phyloP scores from a whole-genome alignment of 1,284 basidiomycete species.

The Rhodotorula sp. region DNA sequence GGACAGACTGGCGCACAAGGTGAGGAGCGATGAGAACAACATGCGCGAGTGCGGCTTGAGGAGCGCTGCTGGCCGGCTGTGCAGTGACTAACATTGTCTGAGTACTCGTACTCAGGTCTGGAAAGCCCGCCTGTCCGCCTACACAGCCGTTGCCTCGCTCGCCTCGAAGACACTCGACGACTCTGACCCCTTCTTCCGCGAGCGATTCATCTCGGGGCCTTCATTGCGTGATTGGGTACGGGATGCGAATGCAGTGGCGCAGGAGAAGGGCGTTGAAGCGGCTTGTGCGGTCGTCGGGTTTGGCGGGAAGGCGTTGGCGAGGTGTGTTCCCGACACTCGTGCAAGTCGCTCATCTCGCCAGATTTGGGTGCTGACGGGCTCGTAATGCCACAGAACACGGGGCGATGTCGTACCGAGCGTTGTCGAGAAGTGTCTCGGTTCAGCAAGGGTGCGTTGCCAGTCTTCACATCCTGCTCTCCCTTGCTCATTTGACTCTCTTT shows the following conservation, averaged over 20 bases:
- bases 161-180: slow-evolving; percentile 87
- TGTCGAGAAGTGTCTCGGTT: slow-evolving; percentile 94
- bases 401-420: slow-evolving; percentile 79
- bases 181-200: slow-evolving; percentile 81
- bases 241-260: slow-evolving; percentile 94
- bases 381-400: slow-evolving; percentile 48
- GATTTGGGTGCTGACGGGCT: background rate
- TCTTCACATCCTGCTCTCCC: background rate
- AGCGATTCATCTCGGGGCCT: slow-evolving; percentile 75
- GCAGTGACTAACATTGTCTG: too few species aligned
- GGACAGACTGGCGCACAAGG: slow-evolving; percentile 83
- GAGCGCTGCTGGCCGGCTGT: too few species aligned
- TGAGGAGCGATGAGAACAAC: slow-evolving; percentile 31
- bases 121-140: slow-evolving; percentile 94
- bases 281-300: slow-evolving; percentile 81
- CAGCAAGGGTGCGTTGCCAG: slow-evolving; percentile 53
- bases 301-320: slow-evolving; percentile 80
- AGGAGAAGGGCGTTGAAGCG: slow-evolving; percentile 93
- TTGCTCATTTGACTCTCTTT: background rate
- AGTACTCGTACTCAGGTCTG: slow-evolving; percentile 61
- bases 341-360: background rate
- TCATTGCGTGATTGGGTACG: slow-evolving; percentile 77
- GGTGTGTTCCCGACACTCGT: slow-evolving; percentile 40
- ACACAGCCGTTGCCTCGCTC: slow-evolving; percentile 79
- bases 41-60: too few species aligned